Percentiles rank a stretch among this genome's conserved stretches.
These are phyloP conservation scores for Bipolaris cookei DNA, from an alignment of 2,329 filamentous ascomycete species.

Conservation along the genomic window DNA sequence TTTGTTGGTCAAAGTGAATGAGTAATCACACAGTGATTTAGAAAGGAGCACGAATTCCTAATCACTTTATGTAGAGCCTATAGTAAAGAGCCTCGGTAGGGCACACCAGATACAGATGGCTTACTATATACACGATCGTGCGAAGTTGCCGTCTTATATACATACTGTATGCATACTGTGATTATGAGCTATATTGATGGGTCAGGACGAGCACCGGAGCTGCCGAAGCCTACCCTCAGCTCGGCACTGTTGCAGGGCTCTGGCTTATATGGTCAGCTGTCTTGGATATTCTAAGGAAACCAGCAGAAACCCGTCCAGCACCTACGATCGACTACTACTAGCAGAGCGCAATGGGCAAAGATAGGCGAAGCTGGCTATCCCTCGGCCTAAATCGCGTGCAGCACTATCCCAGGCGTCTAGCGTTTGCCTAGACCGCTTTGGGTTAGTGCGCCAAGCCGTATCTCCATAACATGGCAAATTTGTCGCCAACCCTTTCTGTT, in stretches of 20 bases:
- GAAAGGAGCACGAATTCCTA: too few relatives aligned
- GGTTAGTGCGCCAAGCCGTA: conserved; percentile 17
- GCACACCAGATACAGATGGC: not conserved
- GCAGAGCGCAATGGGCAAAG: not conserved
- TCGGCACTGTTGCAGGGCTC: not conserved
- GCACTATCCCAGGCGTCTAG: not conserved
- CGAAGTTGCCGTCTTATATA: not conserved
- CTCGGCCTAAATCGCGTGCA: not conserved
- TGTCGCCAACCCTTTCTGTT: conserved; percentile 16
- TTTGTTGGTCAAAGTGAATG: not conserved
- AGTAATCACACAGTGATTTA: conserved; percentile 11
- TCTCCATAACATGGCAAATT: conserved; percentile 32
- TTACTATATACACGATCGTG: not conserved
- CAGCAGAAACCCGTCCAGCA: not conserved
- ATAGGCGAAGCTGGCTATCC: not conserved
- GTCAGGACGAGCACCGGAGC: not conserved
- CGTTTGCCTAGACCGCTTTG: not conserved
- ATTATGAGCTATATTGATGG: not conserved
- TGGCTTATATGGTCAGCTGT: not conserved
- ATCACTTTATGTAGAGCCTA: too few relatives aligned
- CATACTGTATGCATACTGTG: not conserved
- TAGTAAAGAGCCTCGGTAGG: too few relatives aligned
- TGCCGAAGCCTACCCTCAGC: not conserved
- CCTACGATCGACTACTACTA: not conserved
- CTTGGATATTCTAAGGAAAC: not conserved